Evolutionary conservation across 2,329 filamentous ascomycete species (phyloP).

Genomic region (Exutisphaerella laricina): DNA sequence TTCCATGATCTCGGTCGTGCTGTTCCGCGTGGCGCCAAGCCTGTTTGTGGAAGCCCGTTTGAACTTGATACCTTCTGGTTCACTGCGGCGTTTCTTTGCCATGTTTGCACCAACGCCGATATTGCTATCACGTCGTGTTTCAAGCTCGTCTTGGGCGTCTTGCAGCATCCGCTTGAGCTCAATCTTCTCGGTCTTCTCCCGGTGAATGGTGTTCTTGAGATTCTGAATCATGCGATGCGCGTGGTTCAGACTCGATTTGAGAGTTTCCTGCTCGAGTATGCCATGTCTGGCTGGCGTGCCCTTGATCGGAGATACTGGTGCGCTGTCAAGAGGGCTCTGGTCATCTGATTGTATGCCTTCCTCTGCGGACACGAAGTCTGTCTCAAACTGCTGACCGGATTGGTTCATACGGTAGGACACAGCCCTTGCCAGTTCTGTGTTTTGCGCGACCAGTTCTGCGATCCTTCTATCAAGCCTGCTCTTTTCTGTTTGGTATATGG

Average conservation of each 20-base stretch:
- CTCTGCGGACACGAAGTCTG: slow-evolving; percentile 55
- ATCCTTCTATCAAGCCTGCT: slow-evolving; percentile 74
- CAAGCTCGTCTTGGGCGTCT: slow-evolving; percentile 88
- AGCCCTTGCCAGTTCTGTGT: slow-evolving; percentile 82
- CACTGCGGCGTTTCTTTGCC: slow-evolving; percentile 55
- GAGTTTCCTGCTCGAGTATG: slow-evolving; percentile 87
- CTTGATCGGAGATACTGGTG: slow-evolving; percentile 84
- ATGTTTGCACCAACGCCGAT: slow-evolving; percentile 40
- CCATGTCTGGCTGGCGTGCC: slow-evolving; percentile 76
- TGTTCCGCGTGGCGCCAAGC: slow-evolving; percentile 68
- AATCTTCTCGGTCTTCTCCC: slow-evolving; percentile 97
- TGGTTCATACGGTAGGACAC: slow-evolving; percentile 62
- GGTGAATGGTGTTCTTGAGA: slow-evolving; percentile 87
- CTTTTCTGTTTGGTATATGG: slow-evolving; percentile 71
- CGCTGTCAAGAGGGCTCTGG: slow-evolving; percentile 79
- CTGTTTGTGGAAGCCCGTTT: slow-evolving; percentile 71
- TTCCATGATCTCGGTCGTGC: slow-evolving; percentile 70
- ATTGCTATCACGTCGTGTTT: slow-evolving; percentile 50
- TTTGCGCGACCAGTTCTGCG: slow-evolving; percentile 81
- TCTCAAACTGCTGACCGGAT: slow-evolving; percentile 22
- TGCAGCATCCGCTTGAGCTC: slow-evolving; percentile 93
- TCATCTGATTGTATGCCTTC: slow-evolving; percentile 50
- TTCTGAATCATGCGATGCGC: slow-evolving; percentile 96
- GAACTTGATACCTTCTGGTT: slow-evolving; percentile 54
- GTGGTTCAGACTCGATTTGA: slow-evolving; percentile 90